phyloP scores from a whole-genome alignment of 768 basidiomycete species.

The Tubosaeta sp. region DNA sequence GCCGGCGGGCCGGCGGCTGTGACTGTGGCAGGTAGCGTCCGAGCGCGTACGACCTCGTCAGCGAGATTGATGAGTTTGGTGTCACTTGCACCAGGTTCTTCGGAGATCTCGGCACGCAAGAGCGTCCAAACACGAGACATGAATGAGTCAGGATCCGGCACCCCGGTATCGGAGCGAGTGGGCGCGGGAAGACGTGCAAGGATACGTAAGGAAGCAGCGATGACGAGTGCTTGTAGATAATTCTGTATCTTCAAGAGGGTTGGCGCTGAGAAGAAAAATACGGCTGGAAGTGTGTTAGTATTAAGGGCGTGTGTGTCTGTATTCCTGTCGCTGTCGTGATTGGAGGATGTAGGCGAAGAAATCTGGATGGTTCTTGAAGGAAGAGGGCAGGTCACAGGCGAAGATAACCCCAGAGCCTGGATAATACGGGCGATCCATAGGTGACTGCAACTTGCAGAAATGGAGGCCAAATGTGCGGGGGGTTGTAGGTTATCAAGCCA shows the following conservation, averaged over 20 bases:
- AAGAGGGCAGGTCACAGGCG: slow-evolving; percentile 33
- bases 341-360: not conserved
- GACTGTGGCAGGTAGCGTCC: slow-evolving; percentile 22
- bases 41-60: slow-evolving; percentile 65
- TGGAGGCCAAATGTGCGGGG: slow-evolving; percentile 5
- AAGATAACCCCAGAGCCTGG: slow-evolving; percentile 41
- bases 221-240: slow-evolving; percentile 64
- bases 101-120: slow-evolving; percentile 51
- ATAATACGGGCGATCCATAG: slow-evolving; percentile 49
- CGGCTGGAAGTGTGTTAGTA: slow-evolving; percentile 56
- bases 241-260: slow-evolving; percentile 60
- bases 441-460: slow-evolving; percentile 15
- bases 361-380: slow-evolving; percentile 22
- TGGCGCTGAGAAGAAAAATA: slow-evolving; percentile 57
- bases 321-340: not conserved
- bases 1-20: slow-evolving; percentile 11
- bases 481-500: slow-evolving; percentile 19
- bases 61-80: slow-evolving; percentile 67
- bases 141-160: slow-evolving; percentile 35
- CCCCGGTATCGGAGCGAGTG: slow-evolving; percentile 6
- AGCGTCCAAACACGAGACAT: slow-evolving; percentile 62
- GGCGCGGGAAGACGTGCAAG: slow-evolving; percentile 43
- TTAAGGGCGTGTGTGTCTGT: not conserved
- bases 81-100: slow-evolving; percentile 27
- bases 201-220: slow-evolving; percentile 55